Evolutionary conservation across 2,329 filamentous ascomycete genomes (phyloP).

Genomic region (Exserohilum rostratum): DNA sequence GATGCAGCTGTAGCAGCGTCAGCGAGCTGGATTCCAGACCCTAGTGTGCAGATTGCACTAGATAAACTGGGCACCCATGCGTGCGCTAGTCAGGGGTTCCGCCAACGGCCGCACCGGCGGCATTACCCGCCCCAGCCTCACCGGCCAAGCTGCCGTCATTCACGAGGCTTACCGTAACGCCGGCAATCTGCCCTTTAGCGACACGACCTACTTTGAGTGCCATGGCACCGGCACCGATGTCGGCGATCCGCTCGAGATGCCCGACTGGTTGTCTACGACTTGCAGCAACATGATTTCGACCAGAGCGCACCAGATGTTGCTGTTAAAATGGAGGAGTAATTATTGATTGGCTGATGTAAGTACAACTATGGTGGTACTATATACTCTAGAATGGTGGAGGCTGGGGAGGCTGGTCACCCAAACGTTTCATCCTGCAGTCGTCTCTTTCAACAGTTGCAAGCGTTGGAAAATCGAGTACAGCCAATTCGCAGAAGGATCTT

Average conservation of each 20-base stretch:
- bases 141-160: conserved; percentile 28
- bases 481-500: not conserved
- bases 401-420: too few relatives aligned
- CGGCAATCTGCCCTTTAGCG: not conserved
- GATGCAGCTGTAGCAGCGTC: conserved; percentile 25
- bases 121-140: too few relatives aligned
- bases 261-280: conserved; percentile 4
- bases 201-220: conserved; percentile 26
- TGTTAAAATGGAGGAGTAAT: too few relatives aligned
- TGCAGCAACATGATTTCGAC: not conserved
- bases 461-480: not conserved
- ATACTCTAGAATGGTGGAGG: too few relatives aligned
- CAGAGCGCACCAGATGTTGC: not conserved
- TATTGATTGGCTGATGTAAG: too few relatives aligned
- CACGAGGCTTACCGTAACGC: conserved; percentile 25
- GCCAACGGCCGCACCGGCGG: conserved; percentile 7
- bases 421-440: too few relatives aligned
- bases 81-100: conserved; percentile 1
- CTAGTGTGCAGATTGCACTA: conserved; percentile 12
- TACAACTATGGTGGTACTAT: too few relatives aligned
- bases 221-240: conserved; percentile 39
- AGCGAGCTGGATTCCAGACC: conserved; percentile 24
- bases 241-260: conserved; percentile 26
- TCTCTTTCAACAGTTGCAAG: too few relatives aligned
- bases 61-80: conserved; percentile 22